phyloP scores from a whole-genome alignment of 352 stramenopile genomes.

The Globisporangium carolinianum region DNA sequence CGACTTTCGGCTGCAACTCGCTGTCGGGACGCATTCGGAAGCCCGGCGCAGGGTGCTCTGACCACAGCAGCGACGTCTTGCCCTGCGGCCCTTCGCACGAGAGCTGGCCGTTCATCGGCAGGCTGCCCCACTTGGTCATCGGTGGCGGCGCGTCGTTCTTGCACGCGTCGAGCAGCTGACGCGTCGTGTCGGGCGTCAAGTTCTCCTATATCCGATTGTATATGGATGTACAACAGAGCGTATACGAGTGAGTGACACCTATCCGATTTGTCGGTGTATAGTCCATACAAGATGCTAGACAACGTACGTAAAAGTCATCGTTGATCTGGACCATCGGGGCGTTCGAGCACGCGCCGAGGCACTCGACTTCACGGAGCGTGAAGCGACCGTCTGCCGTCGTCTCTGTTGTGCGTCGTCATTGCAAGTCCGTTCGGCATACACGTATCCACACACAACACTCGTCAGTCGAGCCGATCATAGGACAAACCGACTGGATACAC shows the following conservation, averaged over 20 bases:
- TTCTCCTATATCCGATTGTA: slow-evolving; percentile 85
- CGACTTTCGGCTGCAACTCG: slow-evolving; percentile 90
- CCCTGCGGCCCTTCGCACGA: slow-evolving; percentile 96
- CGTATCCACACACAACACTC: no score
- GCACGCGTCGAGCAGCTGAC: slow-evolving; percentile 95
- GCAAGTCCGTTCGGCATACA: not conserved
- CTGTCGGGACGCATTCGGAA: slow-evolving; percentile 90
- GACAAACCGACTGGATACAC: not conserved
- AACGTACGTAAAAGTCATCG: slow-evolving; percentile 92
- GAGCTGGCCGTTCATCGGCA: slow-evolving; percentile 99
- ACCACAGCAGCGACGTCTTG: slow-evolving; percentile 92
- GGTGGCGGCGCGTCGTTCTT: slow-evolving; percentile 88
- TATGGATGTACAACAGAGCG: not conserved
- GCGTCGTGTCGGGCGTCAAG: slow-evolving; percentile 96
- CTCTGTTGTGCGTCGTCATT: slow-evolving; percentile 21
- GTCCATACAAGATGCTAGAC: not conserved
- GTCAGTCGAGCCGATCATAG: no score
- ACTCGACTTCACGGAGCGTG: slow-evolving; percentile 98
- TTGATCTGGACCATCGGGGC: slow-evolving; percentile 99
- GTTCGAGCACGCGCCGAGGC: slow-evolving; percentile 98
- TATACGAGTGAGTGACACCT: not conserved
- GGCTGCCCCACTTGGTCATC: slow-evolving; percentile 97
- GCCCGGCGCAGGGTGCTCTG: slow-evolving; percentile 70
- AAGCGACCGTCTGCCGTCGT: slow-evolving; percentile 76
- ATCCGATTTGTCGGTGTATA: not conserved